Conservation (phyloP, 257 asterid genomes). For the Jasminum sambac region DNA sequence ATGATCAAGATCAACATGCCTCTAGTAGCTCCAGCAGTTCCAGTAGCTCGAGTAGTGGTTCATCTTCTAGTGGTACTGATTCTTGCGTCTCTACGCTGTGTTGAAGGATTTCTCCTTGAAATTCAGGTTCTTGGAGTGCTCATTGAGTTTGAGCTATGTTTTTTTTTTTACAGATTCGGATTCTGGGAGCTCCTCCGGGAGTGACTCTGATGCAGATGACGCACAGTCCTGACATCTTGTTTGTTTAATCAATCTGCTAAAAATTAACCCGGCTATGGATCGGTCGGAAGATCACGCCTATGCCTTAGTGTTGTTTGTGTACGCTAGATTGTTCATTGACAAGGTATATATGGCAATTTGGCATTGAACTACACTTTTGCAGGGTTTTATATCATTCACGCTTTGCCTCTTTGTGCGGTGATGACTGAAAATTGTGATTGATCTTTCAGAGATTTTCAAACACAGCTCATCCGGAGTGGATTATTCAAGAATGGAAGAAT, state of each 20-base stretch:
- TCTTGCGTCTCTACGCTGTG: slow-evolving; percentile 55
- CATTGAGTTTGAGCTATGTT: slow-evolving; percentile 42
- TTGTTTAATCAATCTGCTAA: neutral
- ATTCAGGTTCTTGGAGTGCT: slow-evolving; percentile 31
- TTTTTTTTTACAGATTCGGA: slow-evolving; percentile 81
- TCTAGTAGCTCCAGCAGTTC: slow-evolving; percentile 90
- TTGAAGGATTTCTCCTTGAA: slow-evolving; percentile 37
- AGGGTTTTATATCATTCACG: neutral
- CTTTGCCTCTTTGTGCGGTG: neutral
- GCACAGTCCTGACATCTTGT: slow-evolving; percentile 64
- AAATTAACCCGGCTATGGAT: neutral
- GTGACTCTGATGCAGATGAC: slow-evolving; percentile 92
- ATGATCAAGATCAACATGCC: slow-evolving; percentile 31
- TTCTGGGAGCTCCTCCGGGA: slow-evolving; percentile 95
- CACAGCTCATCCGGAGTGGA: neutral
- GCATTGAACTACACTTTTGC: too few species aligned
- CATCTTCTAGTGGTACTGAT: slow-evolving; percentile 89
- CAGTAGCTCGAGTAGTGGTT: slow-evolving; percentile 89
- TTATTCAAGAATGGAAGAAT: too few species aligned
- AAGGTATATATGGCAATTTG: neutral
- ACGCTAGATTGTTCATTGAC: neutral
- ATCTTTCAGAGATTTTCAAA: neutral
- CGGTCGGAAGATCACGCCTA: neutral
- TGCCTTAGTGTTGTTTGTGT: neutral
- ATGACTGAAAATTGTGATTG: neutral